Base-by-base conservation (phyloP, 1,284 basidiomycete genomes). In the Taiwanofungus camphoratus region DNA sequence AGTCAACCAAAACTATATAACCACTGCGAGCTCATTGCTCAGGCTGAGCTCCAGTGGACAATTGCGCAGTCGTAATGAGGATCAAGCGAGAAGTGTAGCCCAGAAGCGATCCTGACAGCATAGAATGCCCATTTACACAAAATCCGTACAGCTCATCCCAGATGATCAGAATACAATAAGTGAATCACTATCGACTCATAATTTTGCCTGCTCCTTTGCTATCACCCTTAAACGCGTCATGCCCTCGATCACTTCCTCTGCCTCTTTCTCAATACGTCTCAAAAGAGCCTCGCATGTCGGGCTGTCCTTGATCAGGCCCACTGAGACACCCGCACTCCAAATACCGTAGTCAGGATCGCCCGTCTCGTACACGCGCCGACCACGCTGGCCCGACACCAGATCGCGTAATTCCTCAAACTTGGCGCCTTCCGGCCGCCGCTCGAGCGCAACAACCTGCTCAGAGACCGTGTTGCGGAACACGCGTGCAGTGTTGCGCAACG, bases 321-420 rank as follows among this genome's bases (percentile, higher is more conserved):
- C 60, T 11, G 71, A 68, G 51, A 92, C 74, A n/a, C 90, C 87
- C 9, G 83, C 84, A 36, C 70, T 77, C 92, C 93, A 96, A 49
- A 95, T 83, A 2, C 94, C 93, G 51, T 83, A 81, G 51, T 97
- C 89, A 0, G 79, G 69, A 57, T 96, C 92, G 12, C 93, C 92
- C 4, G 64, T 74, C 60, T 91, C 88, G 63, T 93, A 96, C 6
- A 95, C 93, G 41, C 74, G 55, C 48, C 76, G 76, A 12, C 89
- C 92, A 41, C 89, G 71, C 13, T 73, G 72, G 21, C 92, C 93
- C 2, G 88, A 79, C 8, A 95, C 93, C 37, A 96, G 76, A 31
- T 91, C 79, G 21, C 79, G 73, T 15, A 94, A 55, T 23, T 97
- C 92, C 56, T 89, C 80, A 56, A 97, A 96, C 64, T 94, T 84